Evolutionary conservation across 208 protist genomes (phyloP).

Genomic region (Wallacemonas sp.): DNA sequence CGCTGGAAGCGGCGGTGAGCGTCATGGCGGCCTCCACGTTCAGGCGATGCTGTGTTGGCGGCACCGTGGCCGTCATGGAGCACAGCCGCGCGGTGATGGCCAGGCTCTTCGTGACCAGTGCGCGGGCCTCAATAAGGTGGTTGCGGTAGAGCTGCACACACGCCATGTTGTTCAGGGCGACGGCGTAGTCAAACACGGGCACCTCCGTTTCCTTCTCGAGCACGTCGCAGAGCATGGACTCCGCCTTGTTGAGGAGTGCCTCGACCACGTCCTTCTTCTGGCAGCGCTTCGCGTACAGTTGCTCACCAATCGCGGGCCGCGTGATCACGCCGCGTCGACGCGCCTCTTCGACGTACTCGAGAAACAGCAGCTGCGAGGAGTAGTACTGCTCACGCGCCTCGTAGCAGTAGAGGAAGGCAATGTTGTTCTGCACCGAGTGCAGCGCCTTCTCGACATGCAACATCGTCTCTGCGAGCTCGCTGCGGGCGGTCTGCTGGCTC

Average conservation of each 20-base stretch:
- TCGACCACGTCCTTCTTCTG: conserved; percentile 25
- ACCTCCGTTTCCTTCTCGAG: conserved; percentile 32
- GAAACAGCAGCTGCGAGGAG: conserved; percentile 22
- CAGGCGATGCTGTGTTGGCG: background rate
- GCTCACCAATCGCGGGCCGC: conserved; percentile 19
- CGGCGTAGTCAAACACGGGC: conserved; percentile 42
- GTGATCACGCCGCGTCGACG: conserved; percentile 26
- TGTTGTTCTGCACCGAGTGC: conserved; percentile 45
- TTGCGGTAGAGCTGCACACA: conserved; percentile 32
- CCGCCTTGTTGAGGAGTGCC: conserved; percentile 25
- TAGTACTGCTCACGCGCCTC: conserved; percentile 36
- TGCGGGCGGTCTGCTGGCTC: background rate
- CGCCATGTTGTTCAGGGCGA: conserved; percentile 53
- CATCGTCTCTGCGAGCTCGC: background rate
- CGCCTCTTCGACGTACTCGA: conserved; percentile 21
- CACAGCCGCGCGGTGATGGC: conserved; percentile 31
- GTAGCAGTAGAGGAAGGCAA: conserved; percentile 42
- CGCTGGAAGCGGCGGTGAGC: background rate
- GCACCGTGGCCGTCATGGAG: conserved; percentile 14
- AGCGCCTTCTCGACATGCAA: conserved; percentile 34
- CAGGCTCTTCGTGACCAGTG: conserved; percentile 37
- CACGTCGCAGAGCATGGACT: conserved; percentile 23
- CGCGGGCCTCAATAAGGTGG: conserved; percentile 26
- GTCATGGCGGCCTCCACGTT: background rate
- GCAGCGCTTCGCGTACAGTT: conserved; percentile 20